Evolutionary conservation across 2,329 filamentous ascomycete species (phyloP), one percentile per base, ranked within the genome.

Genomic region (Cercospora sp.): DNA sequence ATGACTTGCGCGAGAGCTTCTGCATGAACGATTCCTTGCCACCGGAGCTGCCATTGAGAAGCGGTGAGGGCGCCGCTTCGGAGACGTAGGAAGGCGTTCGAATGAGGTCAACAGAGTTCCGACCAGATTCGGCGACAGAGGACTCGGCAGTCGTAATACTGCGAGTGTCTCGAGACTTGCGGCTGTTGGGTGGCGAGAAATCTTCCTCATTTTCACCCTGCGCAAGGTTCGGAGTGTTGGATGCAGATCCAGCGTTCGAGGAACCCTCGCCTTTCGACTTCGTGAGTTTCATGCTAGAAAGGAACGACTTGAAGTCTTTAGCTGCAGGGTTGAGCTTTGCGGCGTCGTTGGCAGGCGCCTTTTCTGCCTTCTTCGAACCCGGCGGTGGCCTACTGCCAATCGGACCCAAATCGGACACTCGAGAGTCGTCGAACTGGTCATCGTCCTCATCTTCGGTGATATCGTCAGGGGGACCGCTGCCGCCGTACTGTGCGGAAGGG

Each of bases 241-340:
- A 67, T 4, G 68, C 70, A 20, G 72, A 68, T 60, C 68, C 65
- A 39, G 71, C 62, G 61, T 72, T 64, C 55, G 68, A 60, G 5
- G 61, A 65, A n/a, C 63, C 58, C 20, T 65, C 62, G 48, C 68
- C 67, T 36, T 79, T 69, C 68, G 77, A 79, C 58, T 78, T 80
- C 62, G 77, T 78, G 69, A 79, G 79, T 66, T 79, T 77, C 63
- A 72, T 79, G 13, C 72, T 66, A 75, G 68, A 79, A 67, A 95
- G 87, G 42, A 89, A 86, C 9, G 86, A 89, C 80, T 91, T 94
- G 77, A 98, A 98, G 0, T 91, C 92, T 8, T 94, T 94, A 0
- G 94, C 95, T 6, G 92, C 87, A 7, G 95, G 95, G 75, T 99
- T 98, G 30, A 98, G 85, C 73, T 86, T 85, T 58, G 88, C 74